Evolutionary conservation across 108 stramenopile genomes (phyloP).

Genomic region (Skeletonema grethae): DNA sequence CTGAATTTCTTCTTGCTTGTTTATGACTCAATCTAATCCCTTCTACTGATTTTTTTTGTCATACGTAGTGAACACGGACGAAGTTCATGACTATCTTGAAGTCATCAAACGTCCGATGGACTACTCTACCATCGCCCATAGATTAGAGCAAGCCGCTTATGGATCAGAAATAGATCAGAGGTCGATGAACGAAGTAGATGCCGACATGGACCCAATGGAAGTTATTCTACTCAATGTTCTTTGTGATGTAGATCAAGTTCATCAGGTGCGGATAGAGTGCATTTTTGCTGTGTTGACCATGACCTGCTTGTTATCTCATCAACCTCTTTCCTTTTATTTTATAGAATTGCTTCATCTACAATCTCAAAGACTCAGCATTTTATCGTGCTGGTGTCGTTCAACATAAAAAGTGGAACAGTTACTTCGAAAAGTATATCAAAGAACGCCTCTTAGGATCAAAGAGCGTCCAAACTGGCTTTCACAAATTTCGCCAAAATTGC

Average conservation of each 20-base stretch:
- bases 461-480: background rate
- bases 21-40: background rate
- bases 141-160: slow-evolving; percentile 32
- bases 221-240: slow-evolving; percentile 30
- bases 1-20: background rate
- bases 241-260: slow-evolving; percentile 39
- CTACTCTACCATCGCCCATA: slow-evolving; percentile 30
- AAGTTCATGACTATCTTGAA: slow-evolving; percentile 51
- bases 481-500: slow-evolving; percentile 16
- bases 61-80: slow-evolving; percentile 41
- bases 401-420: slow-evolving; percentile 35
- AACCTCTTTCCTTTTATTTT: slow-evolving; percentile 14
- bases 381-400: slow-evolving; percentile 33
- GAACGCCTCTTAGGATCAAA: slow-evolving; percentile 35
- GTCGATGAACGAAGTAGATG: slow-evolving; percentile 46
- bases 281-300: background rate
- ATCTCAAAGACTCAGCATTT: slow-evolving; percentile 29
- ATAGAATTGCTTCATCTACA: slow-evolving; percentile 44
- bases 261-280: slow-evolving; percentile 38
- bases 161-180: slow-evolving; percentile 26
- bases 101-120: slow-evolving; percentile 40
- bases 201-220: slow-evolving; percentile 26
- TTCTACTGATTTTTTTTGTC: background rate
- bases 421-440: slow-evolving; percentile 25
- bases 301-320: background rate